Conservation (phyloP, 306 rosid genomes). For the Ormosia semicastrata region DNA sequence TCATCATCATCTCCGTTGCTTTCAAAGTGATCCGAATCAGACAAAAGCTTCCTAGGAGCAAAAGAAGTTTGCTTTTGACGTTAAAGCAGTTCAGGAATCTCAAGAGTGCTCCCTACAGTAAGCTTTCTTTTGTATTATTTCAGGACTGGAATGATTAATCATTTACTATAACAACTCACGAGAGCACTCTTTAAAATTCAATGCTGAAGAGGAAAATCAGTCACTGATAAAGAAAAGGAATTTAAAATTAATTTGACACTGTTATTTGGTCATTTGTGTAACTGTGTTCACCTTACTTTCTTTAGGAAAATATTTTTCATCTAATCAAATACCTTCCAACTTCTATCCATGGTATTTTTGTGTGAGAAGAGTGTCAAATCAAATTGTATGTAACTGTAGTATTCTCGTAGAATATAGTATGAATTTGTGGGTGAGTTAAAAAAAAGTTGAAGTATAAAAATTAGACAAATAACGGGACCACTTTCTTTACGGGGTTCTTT, state of each 20-base stretch:
- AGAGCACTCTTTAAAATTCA: not conserved
- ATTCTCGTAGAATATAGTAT: no score
- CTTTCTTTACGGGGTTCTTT: no score
- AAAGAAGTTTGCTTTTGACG: constrained; percentile 64
- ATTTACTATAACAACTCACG: constrained; percentile 44
- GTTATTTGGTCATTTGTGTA: not conserved
- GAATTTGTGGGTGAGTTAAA: no score
- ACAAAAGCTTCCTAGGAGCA: constrained; percentile 57
- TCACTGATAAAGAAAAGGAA: constrained; percentile 18
- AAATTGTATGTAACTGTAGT: no score
- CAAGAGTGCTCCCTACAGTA: constrained; percentile 43
- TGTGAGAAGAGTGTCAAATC: no score
- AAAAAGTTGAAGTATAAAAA: no score
- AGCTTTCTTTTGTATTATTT: constrained; percentile 56
- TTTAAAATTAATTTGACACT: not conserved
- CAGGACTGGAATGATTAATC: constrained; percentile 41
- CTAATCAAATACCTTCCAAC: no score
- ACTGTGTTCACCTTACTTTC: not conserved
- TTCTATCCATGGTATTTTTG: no score
- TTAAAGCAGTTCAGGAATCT: constrained; percentile 66
- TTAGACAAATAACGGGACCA: no score
- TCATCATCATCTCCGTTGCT: constrained; percentile 57
- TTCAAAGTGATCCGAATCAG: constrained; percentile 61
- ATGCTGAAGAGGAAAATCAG: constrained; percentile 13
- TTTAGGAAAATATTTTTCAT: no score